Evolutionary conservation across 139 green algal species (phyloP).

Genomic region (Coccomyxa sp.): DNA sequence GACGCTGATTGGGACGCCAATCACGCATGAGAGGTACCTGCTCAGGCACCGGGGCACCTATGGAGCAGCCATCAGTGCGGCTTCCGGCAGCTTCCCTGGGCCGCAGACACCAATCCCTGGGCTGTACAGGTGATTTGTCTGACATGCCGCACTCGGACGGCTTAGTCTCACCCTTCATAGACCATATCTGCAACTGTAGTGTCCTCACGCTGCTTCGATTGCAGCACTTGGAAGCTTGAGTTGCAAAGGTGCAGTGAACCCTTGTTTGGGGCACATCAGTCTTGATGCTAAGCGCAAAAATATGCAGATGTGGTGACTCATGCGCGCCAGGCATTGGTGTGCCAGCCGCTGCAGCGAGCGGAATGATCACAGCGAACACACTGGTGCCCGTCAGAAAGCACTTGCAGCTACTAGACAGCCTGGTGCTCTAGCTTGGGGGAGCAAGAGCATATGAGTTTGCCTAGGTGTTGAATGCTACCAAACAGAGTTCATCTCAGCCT

Average conservation of each 20-base stretch:
- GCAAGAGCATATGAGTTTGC: too few species aligned
- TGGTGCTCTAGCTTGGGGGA: constrained; percentile 23
- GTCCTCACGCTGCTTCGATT: too few species aligned
- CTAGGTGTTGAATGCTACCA: too few species aligned
- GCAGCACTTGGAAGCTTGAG: too few species aligned
- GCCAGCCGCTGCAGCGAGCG: constrained; percentile 77
- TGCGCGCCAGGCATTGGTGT: constrained; percentile 91
- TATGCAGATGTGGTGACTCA: constrained; percentile 74
- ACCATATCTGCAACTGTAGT: too few species aligned
- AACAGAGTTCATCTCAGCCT: too few species aligned
- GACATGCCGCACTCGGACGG: not conserved
- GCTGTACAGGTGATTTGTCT: constrained; percentile 41
- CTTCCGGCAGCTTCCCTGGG: constrained; percentile 60
- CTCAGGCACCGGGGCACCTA: constrained; percentile 67
- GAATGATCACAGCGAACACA: constrained; percentile 80
- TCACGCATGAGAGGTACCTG: constrained; percentile 76
- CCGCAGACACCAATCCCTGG: constrained; percentile 64
- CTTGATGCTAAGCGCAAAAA: too few species aligned
- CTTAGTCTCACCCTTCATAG: not conserved
- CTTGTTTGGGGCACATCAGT: too few species aligned
- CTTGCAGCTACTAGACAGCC: constrained; percentile 55
- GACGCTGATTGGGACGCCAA: constrained; percentile 66
- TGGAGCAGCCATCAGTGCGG: constrained; percentile 61
- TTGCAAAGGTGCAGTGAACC: not conserved
- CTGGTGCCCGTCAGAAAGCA: constrained; percentile 64